Conservation (phyloP, 768 basidiomycete species). For the Hericium alpestre region DNA sequence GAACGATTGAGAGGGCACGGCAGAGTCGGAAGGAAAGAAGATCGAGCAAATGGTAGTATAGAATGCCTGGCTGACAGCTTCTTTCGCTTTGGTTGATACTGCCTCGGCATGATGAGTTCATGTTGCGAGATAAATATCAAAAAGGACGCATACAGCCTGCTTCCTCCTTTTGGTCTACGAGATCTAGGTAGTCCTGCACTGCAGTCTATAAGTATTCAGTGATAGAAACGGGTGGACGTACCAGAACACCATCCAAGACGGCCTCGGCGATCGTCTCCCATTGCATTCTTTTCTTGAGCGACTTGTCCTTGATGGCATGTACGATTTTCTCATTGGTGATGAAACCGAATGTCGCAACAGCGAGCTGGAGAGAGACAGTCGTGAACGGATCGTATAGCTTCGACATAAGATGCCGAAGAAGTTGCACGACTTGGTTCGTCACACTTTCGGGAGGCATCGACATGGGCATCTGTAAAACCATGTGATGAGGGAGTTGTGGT, state of each 20-base stretch:
- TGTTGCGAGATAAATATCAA: not conserved
- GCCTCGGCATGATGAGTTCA: not conserved
- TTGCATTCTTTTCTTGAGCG: not conserved
- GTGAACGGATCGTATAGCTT: constrained; percentile 8
- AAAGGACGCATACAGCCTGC: not conserved
- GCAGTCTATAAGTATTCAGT: too few relatives aligned
- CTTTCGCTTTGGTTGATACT: constrained; percentile 7
- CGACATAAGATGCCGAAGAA: constrained; percentile 9
- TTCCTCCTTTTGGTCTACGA: not conserved
- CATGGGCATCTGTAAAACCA: not conserved
- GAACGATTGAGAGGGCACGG: constrained; percentile 1
- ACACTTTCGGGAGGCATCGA: not conserved
- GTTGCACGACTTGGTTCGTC: not conserved
- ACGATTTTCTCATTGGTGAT: constrained; percentile 7
- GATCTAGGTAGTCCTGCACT: constrained; percentile 9
- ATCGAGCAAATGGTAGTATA: constrained; percentile 9
- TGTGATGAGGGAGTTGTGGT: not conserved
- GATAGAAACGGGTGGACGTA: not conserved
- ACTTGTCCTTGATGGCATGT: not conserved
- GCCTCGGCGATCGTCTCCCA: constrained; percentile 10
- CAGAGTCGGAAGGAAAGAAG: constrained; percentile 4
- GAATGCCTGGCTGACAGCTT: constrained; percentile 9
- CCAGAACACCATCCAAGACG: constrained; percentile 11
- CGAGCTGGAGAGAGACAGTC: constrained; percentile 8
- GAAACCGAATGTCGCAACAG: constrained; percentile 6